These are phyloP conservation scores for Colletotrichum echinochloae DNA, from an alignment of 2,329 filamentous ascomycete genomes.

Conservation along the genomic window DNA sequence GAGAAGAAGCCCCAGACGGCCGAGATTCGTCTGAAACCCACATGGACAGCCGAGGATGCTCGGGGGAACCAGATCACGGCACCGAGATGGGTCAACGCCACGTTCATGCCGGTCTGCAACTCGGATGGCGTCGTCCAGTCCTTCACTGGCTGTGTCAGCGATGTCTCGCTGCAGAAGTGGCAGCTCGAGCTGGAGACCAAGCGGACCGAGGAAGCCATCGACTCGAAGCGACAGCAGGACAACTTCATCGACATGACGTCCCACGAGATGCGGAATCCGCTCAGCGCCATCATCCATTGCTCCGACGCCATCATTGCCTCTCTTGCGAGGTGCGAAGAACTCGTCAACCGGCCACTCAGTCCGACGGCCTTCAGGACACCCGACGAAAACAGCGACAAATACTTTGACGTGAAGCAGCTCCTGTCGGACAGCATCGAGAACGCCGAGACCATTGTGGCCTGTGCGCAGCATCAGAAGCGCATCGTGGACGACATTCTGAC, in stretches of 20 bases:
- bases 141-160: constrained; percentile 62
- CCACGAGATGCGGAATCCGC: constrained; percentile 80
- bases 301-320: constrained; percentile 75
- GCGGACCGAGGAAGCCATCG: constrained; percentile 67
- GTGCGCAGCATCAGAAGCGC: constrained; percentile 82
- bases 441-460: constrained; percentile 81
- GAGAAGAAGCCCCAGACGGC: constrained; percentile 58
- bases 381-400: constrained; percentile 20
- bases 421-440: constrained; percentile 75
- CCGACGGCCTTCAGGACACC: constrained; percentile 4
- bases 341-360: constrained; percentile 45
- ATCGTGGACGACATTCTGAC: constrained; percentile 83
- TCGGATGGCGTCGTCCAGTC: constrained; percentile 60
- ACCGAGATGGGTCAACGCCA: constrained; percentile 62
- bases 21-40: constrained; percentile 62
- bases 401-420: constrained; percentile 53
- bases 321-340: constrained; percentile 57
- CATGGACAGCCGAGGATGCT: constrained; percentile 59
- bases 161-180: constrained; percentile 63
- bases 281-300: constrained; percentile 80
- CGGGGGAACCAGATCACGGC: constrained; percentile 57
- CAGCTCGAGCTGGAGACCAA: constrained; percentile 63
- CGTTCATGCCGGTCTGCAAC: constrained; percentile 63
- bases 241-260: constrained; percentile 84
- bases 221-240: constrained; percentile 77